Percentiles rank a stretch among this genome's conserved stretches.
Conservation (phyloP, 768 basidiomycete genomes). For the Ramaria sp. region DNA sequence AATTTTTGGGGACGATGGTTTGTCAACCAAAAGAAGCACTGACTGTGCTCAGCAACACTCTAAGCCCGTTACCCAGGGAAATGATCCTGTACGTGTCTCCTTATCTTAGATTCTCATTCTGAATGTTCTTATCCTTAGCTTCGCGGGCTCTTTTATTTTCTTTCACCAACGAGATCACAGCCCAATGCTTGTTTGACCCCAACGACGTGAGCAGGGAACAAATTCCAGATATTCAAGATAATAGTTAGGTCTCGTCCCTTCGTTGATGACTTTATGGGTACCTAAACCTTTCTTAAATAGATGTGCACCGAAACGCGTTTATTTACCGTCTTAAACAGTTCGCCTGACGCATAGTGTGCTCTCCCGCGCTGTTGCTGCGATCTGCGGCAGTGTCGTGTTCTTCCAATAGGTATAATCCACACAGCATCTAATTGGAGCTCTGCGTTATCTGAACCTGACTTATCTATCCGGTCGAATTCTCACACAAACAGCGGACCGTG, state of each 20-base stretch:
- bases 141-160: neutral
- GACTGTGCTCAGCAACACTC: conserved; percentile 46
- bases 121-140: neutral
- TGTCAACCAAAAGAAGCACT: conserved; percentile 64
- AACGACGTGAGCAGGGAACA: conserved; percentile 43
- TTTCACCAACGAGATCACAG: conserved; percentile 51
- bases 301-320: conserved; percentile 20
- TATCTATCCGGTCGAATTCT: too few relatives aligned
- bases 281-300: conserved; percentile 47
- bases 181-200: conserved; percentile 63
- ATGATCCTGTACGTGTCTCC: conserved; percentile 43
- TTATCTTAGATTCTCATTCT: too few relatives aligned
- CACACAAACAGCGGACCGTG: conserved; percentile 22
- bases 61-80: conserved; percentile 41
- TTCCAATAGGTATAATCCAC: conserved; percentile 79
- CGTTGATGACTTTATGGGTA: conserved; percentile 53
- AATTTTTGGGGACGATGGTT: conserved; percentile 39
- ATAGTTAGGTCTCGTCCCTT: conserved; percentile 41
- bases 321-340: neutral
- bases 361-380: conserved; percentile 45
- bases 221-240: conserved; percentile 59
- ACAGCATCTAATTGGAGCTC: too few relatives aligned
- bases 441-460: neutral
- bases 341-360: neutral
- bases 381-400: conserved; percentile 62